Evolutionary conservation across 441 rosid genomes (phyloP).

Genomic region (Manihot esculenta): DNA sequence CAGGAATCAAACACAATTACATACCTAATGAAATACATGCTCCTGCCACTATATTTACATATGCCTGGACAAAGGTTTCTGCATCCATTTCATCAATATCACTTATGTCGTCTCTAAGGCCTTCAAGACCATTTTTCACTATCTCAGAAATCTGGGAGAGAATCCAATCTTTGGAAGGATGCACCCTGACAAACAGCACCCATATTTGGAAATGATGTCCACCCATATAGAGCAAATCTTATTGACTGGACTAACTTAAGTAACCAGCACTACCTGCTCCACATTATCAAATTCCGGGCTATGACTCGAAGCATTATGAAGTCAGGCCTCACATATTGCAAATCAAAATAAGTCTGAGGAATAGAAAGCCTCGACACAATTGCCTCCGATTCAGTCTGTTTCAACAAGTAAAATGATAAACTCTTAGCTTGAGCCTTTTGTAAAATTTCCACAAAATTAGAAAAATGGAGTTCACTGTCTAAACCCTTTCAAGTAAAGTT

Average conservation of each 20-base stretch:
- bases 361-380: conserved; percentile 77
- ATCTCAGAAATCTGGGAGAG: conserved; percentile 87
- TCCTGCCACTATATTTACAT: conserved; percentile 88
- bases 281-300: conserved; percentile 94
- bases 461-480: not conserved
- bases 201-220: conserved; percentile 22
- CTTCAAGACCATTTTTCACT: conserved; percentile 59
- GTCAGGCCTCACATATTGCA: conserved; percentile 95
- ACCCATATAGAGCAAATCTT: conserved; percentile 23
- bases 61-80: conserved; percentile 88
- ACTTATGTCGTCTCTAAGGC: conserved; percentile 60
- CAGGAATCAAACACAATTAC: conserved; percentile 22
- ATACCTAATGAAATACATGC: conserved; percentile 95
- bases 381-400: conserved; percentile 86
- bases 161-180: conserved; percentile 86
- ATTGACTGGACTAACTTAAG: conserved; percentile 6
- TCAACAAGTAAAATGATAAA: conserved; percentile 26
- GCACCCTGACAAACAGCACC: conserved; percentile 53
- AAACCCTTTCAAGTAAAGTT: not conserved
- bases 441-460: not conserved
- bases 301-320: conserved; percentile 98
- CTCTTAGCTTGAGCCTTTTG: not conserved
- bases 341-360: conserved; percentile 79
- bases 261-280: conserved; percentile 70
- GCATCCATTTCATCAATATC: conserved; percentile 80